Conservation (phyloP, 116 monocot genomes). For the Iris pallida region DNA sequence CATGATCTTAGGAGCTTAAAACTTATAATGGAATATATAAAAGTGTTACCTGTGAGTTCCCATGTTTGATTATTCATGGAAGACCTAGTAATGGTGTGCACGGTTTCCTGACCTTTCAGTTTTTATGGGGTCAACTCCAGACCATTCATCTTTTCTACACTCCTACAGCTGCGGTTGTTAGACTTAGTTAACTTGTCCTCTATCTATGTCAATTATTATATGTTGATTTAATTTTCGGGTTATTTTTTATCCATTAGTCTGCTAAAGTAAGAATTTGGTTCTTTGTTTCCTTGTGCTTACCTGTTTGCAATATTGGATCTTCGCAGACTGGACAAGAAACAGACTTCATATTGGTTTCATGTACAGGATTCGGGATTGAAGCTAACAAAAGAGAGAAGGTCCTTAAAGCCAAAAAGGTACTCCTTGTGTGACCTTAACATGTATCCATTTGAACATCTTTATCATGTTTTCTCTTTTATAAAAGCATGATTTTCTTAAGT, state of each 20-base stretch:
- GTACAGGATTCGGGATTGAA: constrained; percentile 86
- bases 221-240: not conserved
- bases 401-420: constrained; percentile 94
- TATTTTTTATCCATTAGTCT: not conserved
- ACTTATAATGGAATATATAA: constrained; percentile 89
- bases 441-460: not conserved
- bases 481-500: not conserved
- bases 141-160: not conserved
- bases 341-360: constrained; percentile 93
- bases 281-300: not conserved
- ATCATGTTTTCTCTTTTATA: not conserved
- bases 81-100: not conserved
- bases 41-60: constrained; percentile 90
- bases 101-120: not conserved
- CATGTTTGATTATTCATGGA: not conserved
- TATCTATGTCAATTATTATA: not conserved
- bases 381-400: constrained; percentile 85
- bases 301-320: constrained; percentile 6
- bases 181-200: not conserved
- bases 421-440: not conserved
- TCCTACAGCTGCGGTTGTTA: not conserved
- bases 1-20: constrained; percentile 86
- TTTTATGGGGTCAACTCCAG: no score
- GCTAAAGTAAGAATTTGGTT: not conserved
- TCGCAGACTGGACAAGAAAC: constrained; percentile 93